These are phyloP conservation scores for Mucuna pruriens DNA, from an alignment of 306 rosid genomes.

Conservation along the genomic window DNA sequence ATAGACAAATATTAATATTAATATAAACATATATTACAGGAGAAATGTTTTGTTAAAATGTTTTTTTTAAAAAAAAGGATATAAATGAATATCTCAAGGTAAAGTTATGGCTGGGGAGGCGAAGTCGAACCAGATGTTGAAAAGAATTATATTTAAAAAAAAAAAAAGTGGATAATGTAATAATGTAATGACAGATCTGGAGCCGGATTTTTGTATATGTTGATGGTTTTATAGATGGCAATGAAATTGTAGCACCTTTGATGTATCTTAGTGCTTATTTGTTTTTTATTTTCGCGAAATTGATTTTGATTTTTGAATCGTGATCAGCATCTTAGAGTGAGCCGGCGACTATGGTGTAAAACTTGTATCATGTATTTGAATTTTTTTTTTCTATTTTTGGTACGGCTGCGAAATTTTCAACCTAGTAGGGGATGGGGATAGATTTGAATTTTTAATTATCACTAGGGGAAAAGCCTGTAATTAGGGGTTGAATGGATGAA, in stretches of 20 bases:
- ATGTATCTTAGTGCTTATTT: background rate
- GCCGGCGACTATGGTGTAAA: background rate
- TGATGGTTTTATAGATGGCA: conserved; percentile 12
- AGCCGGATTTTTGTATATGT: conserved; percentile 30
- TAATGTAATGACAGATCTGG: background rate
- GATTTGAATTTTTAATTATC: background rate
- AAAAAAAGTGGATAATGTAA: background rate
- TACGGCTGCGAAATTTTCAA: background rate
- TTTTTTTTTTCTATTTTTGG: background rate
- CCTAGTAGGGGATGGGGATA: background rate
- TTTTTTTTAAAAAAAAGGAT: background rate
- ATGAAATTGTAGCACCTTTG: background rate
- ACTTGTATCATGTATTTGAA: background rate
- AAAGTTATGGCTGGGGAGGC: conserved; percentile 64
- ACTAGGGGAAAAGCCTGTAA: conserved; percentile 26
- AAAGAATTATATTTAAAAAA: background rate
- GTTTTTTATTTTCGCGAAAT: background rate
- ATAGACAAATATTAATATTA: background rate
- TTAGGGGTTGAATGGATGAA: conserved; percentile 22
- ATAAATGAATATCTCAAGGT: background rate
- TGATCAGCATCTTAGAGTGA: background rate
- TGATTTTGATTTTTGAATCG: too few species aligned
- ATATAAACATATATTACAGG: background rate
- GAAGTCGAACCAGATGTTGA: conserved; percentile 70
- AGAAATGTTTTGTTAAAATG: conserved; percentile 14